phyloP scores from a whole-genome alignment of 2,329 filamentous ascomycete genomes.

The Colletotrichum tanaceti region DNA sequence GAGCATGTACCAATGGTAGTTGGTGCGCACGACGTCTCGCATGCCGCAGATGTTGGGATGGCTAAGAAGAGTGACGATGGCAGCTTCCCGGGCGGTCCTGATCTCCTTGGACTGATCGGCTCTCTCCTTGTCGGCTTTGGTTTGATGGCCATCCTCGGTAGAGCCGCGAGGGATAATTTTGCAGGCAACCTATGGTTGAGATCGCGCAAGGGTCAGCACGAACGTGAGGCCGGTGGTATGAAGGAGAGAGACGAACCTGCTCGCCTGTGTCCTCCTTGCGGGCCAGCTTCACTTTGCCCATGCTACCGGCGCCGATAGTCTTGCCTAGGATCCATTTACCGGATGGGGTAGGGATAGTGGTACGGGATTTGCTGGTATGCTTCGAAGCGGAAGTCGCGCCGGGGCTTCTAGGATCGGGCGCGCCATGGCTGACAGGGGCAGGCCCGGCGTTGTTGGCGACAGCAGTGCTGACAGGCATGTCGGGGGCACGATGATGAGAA shows the following conservation, averaged over 20 bases:
- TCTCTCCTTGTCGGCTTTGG: constrained; percentile 80
- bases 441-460: constrained; percentile 65
- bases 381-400: constrained; percentile 55
- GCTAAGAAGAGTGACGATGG: constrained; percentile 92
- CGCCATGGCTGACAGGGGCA: constrained; percentile 58
- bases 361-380: constrained; percentile 69
- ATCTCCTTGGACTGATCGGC: constrained; percentile 98
- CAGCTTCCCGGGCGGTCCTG: constrained; percentile 91
- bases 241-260: constrained; percentile 73
- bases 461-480: constrained; percentile 63
- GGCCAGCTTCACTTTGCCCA: constrained; percentile 98
- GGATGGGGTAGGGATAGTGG: constrained; percentile 88
- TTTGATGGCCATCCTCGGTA: constrained; percentile 83
- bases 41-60: constrained; percentile 97
- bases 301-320: constrained; percentile 96
- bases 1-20: constrained; percentile 99
- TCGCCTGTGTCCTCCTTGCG: constrained; percentile 90
- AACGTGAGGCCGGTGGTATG: not conserved
- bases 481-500: constrained; percentile 51
- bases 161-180: constrained; percentile 96
- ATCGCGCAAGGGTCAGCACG: constrained; percentile 6
- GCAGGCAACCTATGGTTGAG: constrained; percentile 78
- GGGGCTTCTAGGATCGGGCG: constrained; percentile 57
- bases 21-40: constrained; percentile 93
- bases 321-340: constrained; percentile 96